phyloP scores from a whole-genome alignment of 1,284 basidiomycete species.

The Ustilago esculenta region DNA sequence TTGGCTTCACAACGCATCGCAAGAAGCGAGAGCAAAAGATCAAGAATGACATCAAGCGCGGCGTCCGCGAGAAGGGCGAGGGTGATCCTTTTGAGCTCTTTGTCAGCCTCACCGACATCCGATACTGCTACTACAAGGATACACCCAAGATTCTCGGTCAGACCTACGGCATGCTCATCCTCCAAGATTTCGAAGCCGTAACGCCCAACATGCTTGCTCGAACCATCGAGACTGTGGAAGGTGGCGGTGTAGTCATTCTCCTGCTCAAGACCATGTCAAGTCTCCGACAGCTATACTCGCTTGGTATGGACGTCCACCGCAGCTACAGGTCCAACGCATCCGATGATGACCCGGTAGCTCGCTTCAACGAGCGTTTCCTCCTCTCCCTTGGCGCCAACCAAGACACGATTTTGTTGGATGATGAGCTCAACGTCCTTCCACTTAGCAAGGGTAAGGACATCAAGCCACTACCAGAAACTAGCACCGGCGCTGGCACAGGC shows the following conservation, averaged over 20 bases:
- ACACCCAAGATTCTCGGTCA: slow-evolving; percentile 77
- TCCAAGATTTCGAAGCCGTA: slow-evolving; percentile 98
- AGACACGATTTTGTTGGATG: slow-evolving; percentile 92
- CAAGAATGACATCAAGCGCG: slow-evolving; percentile 73
- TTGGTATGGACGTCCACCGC: slow-evolving; percentile 82
- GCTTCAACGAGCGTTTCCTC: slow-evolving; percentile 95
- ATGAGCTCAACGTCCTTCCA: slow-evolving; percentile 96
- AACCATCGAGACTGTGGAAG: slow-evolving; percentile 98
- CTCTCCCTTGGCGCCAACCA: slow-evolving; percentile 76
- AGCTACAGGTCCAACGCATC: slow-evolving; percentile 87
- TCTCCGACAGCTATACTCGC: slow-evolving; percentile 89
- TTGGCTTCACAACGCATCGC: slow-evolving; percentile 76
- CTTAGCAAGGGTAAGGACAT: slow-evolving; percentile 97
- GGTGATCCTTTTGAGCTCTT: slow-evolving; percentile 97
- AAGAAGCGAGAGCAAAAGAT: slow-evolving; percentile 76
- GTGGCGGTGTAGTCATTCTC: slow-evolving; percentile 90
- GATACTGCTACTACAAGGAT: slow-evolving; percentile 74
- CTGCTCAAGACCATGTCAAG: slow-evolving; percentile 95
- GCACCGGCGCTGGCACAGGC: slow-evolving; percentile 41
- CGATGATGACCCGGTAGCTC: slow-evolving; percentile 86
- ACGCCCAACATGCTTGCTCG: slow-evolving; percentile 96
- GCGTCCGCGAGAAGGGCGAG: slow-evolving; percentile 91
- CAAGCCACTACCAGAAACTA: slow-evolving; percentile 73
- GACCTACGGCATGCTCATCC: slow-evolving; percentile 95
- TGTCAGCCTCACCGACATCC: slow-evolving; percentile 97